Conservation (phyloP, 2,329 filamentous ascomycete genomes). For the Intubia oerlemansii region DNA sequence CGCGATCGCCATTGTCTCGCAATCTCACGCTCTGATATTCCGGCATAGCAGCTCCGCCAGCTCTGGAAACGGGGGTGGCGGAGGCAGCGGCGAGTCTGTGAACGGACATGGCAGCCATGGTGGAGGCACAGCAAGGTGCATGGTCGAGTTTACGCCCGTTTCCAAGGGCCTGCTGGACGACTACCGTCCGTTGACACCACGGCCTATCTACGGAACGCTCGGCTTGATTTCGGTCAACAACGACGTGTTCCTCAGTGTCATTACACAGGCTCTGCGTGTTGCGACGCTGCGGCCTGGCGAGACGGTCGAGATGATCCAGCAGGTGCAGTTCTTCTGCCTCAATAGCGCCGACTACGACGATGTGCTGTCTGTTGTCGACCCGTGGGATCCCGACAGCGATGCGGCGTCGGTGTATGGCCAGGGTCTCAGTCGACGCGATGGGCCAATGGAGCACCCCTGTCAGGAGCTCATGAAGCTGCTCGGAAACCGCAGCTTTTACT, state of each 20-base stretch:
- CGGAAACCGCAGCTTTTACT: constrained; percentile 89
- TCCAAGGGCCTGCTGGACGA: constrained; percentile 47
- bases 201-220: constrained; percentile 65
- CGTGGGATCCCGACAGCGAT: constrained; percentile 29
- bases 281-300: constrained; percentile 73
- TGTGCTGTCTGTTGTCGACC: constrained; percentile 30
- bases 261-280: constrained; percentile 58
- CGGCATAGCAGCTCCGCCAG: constrained; percentile 49
- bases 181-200: constrained; percentile 53
- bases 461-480: constrained; percentile 78
- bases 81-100: constrained; percentile 21
- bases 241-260: constrained; percentile 80
- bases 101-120: too few relatives aligned
- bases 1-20: constrained; percentile 67
- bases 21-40: constrained; percentile 64
- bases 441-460: constrained; percentile 67
- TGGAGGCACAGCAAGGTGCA: constrained; percentile 34
- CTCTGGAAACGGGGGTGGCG: constrained; percentile 31
- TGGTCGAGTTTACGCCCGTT: constrained; percentile 63
- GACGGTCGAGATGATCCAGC: constrained; percentile 68
- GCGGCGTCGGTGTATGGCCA: constrained; percentile 25
- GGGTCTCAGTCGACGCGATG: constrained; percentile 42
- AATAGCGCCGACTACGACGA: constrained; percentile 75
- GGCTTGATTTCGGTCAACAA: constrained; percentile 66
- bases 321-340: constrained; percentile 82